Base-by-base conservation (phyloP, 169 alveolate genomes). In the Plasmodium gallinaceum region DNA sequence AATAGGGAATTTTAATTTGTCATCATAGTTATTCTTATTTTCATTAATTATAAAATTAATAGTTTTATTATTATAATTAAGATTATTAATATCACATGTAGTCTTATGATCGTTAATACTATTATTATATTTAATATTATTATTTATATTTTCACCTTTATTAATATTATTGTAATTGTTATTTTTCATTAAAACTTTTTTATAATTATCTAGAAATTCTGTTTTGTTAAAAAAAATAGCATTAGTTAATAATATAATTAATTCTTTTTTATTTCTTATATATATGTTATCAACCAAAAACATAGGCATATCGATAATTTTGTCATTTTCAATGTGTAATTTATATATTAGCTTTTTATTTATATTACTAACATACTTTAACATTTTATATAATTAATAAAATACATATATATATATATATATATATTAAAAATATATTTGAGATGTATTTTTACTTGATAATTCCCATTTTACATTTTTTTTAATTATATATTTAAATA, bases 221-320 rank as follows among this genome's bases (percentile, higher is more conserved):
- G 43, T 60, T 73, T 26, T 86, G n/a, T 86, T 45, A 52, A 86
- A 86, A 7, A 43, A 18, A n/a, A 86, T 71, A 42, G 92, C 92
- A 58, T 71, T 61, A 12, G 18, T 45, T 60, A 86, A 20, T 54
- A 86, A 54, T 7, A 45, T 18, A 58, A 86, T 60, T 16, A 86
- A 71, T 45, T 86, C 92, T 60, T 60, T 52, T 86, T 52, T 86
- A 52, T 39, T 86, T 52, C 87, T 64, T 12, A 86, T n/a, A 86
- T 58, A 86, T 51, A 86, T 20, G 18, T 46, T 20, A n/a, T 86
- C 92, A 14, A 45, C 87, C 32, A 86, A 65, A 32, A 86, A 86
- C 92, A 86, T 58, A 7, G 92, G 92, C 92, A 86, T 86, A 5
- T 58, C 76, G 22, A 69, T 73, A 24, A 86, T 57, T 71, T 86